Evolutionary conservation across 169 alveolate species (phyloP).

Genomic region (Eimeria acervulina): DNA sequence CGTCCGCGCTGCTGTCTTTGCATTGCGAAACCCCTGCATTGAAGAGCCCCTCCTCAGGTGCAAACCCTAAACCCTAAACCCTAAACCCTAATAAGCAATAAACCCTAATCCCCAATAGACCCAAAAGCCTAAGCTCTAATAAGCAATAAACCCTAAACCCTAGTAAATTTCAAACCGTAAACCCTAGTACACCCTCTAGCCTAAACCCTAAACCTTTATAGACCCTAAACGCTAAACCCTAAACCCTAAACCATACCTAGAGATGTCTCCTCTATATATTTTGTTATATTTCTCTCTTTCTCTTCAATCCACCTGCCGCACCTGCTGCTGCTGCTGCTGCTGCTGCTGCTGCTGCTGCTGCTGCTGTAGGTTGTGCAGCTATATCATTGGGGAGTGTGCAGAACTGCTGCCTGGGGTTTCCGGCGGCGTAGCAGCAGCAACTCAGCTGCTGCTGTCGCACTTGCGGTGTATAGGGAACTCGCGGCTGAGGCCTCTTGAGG

Average conservation of each 20-base stretch:
- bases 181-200: neutral
- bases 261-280: neutral
- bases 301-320: neutral
- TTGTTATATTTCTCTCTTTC: neutral
- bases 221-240: conserved; percentile 23
- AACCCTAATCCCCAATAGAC: neutral
- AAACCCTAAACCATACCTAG: neutral
- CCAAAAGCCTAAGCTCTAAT: no score
- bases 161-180: neutral
- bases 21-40: neutral
- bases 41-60: conserved; percentile 5
- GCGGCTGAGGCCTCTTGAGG: neutral
- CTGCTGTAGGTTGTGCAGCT: conserved; percentile 34
- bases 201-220: conserved; percentile 4
- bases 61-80: conserved; percentile 46
- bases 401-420: neutral
- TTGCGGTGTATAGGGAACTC: conserved; percentile 38
- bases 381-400: neutral
- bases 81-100: conserved; percentile 43
- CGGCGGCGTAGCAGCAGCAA: neutral
- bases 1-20: neutral
- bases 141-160: neutral
- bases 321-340: conserved; percentile 19
- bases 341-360: conserved; percentile 47
- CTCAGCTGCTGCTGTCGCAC: neutral